Base-by-base conservation (phyloP, 2,329 filamentous ascomycete genomes). In the Pseudogymnoascus sp. region DNA sequence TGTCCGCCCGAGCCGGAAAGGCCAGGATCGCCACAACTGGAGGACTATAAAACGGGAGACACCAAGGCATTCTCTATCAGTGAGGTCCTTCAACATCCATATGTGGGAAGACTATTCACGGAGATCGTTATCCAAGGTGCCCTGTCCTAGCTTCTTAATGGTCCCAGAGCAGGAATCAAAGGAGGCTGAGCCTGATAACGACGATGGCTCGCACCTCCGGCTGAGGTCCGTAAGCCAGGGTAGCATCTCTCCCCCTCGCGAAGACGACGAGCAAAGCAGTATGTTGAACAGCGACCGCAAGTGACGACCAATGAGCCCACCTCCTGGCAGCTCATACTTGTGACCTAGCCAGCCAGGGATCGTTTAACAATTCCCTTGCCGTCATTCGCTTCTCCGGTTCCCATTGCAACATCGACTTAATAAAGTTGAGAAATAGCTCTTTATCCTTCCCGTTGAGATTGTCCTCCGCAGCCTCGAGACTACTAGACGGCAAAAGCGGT, bases 381-480 rank as follows among this genome's bases (percentile, higher is more conserved):
- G 62, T 65, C 58, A 60, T 65, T 33, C 64, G 60, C 60, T 65
- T 65, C 60, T 65, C 62, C 10, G 64, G 64, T 59, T 65, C 64
- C 64, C 62, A 64, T n/a, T 64, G 62, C 39, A 65, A 61, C 60
- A 65, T 65, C n/a, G 60, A 65, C 50, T 35, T 64, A 8, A 65
- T 57, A 39, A 65, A 64, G 59, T 63, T 61, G 31, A 65, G 44
- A 61, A 65, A 65, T 29, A 64, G 29, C 60, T 59, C 60, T 64
- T 65, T 64, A 41, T 64, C 35, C 35, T 64, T 54, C 13, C 64
- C 62, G n/a, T 64, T 17, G 2, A 64, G 62, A 41, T 64, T 65
- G 35, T 62, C 62, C 50, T 65, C 63, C 35, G 15, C 13, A 40
- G 50, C 58, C 58, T 65, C 62, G 29, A 64, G 62, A 63, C 63